Percentiles rank a stretch among this genome's conserved stretches.
Evolutionary conservation across 352 stramenopile species (phyloP).

Genomic region (Achlya hypogyna): DNA sequence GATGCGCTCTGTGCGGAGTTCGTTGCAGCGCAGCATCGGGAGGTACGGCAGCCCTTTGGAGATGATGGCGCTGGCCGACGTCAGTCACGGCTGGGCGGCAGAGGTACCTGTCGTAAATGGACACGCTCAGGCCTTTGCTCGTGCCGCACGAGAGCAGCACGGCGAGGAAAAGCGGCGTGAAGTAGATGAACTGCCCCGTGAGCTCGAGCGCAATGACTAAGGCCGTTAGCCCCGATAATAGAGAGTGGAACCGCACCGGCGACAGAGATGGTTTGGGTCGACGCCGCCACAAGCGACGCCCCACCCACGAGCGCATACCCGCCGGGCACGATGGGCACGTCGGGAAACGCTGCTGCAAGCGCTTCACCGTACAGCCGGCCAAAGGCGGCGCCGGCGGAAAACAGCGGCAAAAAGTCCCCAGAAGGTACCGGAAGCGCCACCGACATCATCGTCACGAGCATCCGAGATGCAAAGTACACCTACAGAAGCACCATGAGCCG

Average conservation of each 20-base stretch:
- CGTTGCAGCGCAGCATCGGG: slow-evolving; percentile 70
- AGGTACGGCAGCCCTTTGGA: slow-evolving; percentile 61
- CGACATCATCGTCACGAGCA: slow-evolving; percentile 53
- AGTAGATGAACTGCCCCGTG: slow-evolving; percentile 70
- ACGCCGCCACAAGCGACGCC: slow-evolving; percentile 53
- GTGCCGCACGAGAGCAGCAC: slow-evolving; percentile 57
- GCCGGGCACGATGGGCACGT: slow-evolving; percentile 36
- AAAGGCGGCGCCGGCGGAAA: slow-evolving; percentile 73
- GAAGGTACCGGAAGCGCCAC: slow-evolving; percentile 61
- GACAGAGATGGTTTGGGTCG: slow-evolving; percentile 69
- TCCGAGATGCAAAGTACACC: slow-evolving; percentile 55
- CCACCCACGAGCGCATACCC: slow-evolving; percentile 73
- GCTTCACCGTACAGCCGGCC: slow-evolving; percentile 71
- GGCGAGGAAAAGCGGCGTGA: slow-evolving; percentile 72
- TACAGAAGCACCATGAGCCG: slow-evolving; percentile 39
- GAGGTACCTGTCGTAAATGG: slow-evolving; percentile 66
- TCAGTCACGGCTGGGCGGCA: slow-evolving; percentile 17
- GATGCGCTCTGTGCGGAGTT: slow-evolving; percentile 23
- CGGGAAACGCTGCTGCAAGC: slow-evolving; percentile 30
- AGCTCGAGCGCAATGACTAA: slow-evolving; percentile 83
- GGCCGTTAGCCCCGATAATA: background rate
- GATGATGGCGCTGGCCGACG: slow-evolving; percentile 12
- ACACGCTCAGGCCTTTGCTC: slow-evolving; percentile 51
- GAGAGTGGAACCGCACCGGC: slow-evolving; percentile 23
- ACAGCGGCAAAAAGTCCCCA: slow-evolving; percentile 71